phyloP scores from a whole-genome alignment of 148 eudicot species.

The Rhododendron williamsianum region DNA sequence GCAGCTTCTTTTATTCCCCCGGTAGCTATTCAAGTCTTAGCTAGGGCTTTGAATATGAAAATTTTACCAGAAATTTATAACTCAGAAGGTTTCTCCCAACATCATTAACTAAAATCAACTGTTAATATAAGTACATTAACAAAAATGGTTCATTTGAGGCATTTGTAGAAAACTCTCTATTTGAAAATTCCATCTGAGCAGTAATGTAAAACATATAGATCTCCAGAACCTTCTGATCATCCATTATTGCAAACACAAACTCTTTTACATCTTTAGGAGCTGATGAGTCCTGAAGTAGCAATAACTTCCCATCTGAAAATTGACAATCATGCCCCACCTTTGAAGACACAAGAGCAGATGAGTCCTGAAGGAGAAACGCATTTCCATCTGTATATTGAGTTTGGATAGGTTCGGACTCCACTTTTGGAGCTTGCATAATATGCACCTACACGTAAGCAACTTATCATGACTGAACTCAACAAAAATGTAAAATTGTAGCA shows the following conservation, averaged over 20 bases:
- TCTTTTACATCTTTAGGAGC: background rate
- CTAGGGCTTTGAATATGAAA: background rate
- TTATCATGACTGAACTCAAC: background rate
- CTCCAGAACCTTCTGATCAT: slow-evolving; percentile 14
- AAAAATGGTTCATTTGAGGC: background rate
- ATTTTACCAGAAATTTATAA: background rate
- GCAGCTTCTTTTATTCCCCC: background rate
- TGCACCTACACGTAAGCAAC: slow-evolving; percentile 27
- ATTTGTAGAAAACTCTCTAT: background rate
- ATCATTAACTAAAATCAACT: background rate
- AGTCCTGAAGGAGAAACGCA: slow-evolving; percentile 5
- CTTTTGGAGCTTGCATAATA: slow-evolving; percentile 14
- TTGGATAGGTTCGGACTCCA: slow-evolving; percentile 7
- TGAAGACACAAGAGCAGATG: slow-evolving; percentile 11
- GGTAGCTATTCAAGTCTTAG: background rate
- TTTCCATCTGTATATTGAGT: slow-evolving; percentile 16
- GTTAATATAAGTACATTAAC: too few species aligned
- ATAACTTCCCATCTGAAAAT: slow-evolving; percentile 8
- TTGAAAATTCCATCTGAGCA: background rate
- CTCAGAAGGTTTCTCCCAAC: background rate
- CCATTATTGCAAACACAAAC: background rate
- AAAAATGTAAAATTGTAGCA: background rate
- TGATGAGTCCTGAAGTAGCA: slow-evolving; percentile 14
- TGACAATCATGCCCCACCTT: slow-evolving; percentile 7
- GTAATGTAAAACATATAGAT: background rate